Base-by-base conservation (phyloP, 2,329 filamentous ascomycete genomes). In the Alternaria angustiovoidea region DNA sequence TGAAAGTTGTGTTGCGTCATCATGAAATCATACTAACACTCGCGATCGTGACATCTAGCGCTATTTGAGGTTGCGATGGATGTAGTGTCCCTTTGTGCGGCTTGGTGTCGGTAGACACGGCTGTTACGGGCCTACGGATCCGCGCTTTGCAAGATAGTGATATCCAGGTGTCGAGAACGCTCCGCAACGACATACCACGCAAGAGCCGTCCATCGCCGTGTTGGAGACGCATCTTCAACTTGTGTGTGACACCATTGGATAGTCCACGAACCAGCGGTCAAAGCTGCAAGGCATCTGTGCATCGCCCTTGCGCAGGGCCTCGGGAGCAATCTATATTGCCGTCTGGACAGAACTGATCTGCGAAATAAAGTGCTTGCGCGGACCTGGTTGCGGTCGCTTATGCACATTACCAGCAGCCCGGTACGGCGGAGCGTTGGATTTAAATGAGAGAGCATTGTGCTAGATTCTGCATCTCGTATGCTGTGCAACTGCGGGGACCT, bases 381-480 rank as follows among this genome's bases (percentile, higher is more conserved):
- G 59, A 62, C 57, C 55, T 59, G 54, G 59, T 47, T 58, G 43
- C 42, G 42, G 54, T 62, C 57, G 55, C 54, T 57, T 59, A 52
- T 20, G 47, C 42, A 56, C 26, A 57, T 44, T 67, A 68, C 68
- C 68, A 71, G 42, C 63, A 65, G 60, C 67, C 68, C 59, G 68
- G 68, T 65, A 66, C 61, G 34, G 44, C 22, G 20, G 30, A 54
- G 43, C 24, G 61, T 65, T 59, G 66, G 51, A 51, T 47, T 57
- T 64, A 69, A 59, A 69, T 64, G 65, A 67, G 59, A 26, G 14
- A 58, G 51, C 58, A 59, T 64, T 67, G 56, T 59, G 56, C 64
- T 53, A 67, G 62, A 66, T 64, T 44, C 42, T 67, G 52, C 66
- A 56, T 49, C 39, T 43, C 30, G 47, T 60, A 46, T 46, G 47